Evolutionary conservation across 2,329 filamentous ascomycete genomes (phyloP).

Genomic region (Aspergillus felis): DNA sequence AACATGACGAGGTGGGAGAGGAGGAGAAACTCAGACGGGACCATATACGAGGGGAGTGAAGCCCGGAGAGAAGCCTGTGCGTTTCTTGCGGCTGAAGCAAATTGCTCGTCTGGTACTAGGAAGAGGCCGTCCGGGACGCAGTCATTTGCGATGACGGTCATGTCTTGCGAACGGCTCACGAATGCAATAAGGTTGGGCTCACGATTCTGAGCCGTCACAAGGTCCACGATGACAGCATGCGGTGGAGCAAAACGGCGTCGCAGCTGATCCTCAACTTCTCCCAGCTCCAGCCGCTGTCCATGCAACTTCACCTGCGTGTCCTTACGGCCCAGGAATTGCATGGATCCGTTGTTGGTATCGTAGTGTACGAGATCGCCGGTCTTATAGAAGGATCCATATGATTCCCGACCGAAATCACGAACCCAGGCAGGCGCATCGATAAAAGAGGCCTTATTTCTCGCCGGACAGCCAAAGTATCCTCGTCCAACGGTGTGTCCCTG

Average conservation of each 20-base stretch:
- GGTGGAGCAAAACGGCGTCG: background rate
- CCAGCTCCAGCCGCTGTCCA: constrained; percentile 3
- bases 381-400: background rate
- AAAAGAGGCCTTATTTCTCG: background rate
- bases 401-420: background rate
- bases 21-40: too few species aligned
- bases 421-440: background rate
- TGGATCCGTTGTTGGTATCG: background rate
- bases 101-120: too few species aligned
- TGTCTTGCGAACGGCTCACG: too few species aligned
- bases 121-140: too few species aligned
- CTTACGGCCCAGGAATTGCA: background rate
- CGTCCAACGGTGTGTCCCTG: background rate
- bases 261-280: background rate
- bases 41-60: too few species aligned
- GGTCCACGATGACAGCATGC: too few species aligned
- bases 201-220: too few species aligned
- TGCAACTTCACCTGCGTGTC: background rate
- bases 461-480: background rate
- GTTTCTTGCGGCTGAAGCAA: too few species aligned
- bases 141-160: too few species aligned
- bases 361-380: background rate
- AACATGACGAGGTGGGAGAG: too few species aligned
- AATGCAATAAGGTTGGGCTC: too few species aligned
- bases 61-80: too few species aligned